Evolutionary conservation across 495 filamentous ascomycete species (phyloP), one percentile per base, ranked within the genome.

Genomic region (Aspergillus olivimuriae): DNA sequence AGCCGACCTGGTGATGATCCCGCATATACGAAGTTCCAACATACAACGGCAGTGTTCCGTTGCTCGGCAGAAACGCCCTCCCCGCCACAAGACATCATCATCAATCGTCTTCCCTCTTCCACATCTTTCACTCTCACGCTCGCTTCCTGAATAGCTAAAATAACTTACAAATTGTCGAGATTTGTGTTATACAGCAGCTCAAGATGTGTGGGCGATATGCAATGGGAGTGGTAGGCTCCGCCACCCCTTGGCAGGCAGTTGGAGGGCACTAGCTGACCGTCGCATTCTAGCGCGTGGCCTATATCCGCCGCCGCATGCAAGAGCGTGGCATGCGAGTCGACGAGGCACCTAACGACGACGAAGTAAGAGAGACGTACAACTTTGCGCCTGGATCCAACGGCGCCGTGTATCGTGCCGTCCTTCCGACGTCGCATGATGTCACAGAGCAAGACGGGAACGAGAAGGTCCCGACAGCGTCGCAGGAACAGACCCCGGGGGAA

Each of bases 301-400:
- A 81, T 72, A 72, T 96, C 39, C 82, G 80, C 26, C 76, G 71
- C 33, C 80, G 81, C 52, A 70, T 96, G 12, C 69, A 84, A 58
- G 70, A 86, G 40, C 74, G 87, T 47, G 68, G 86, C 49, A 85
- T 96, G 77, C 79, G 70, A 7, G 84, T 90, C 5, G 75, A 86
- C 42, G 84, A 92, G 34, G 82, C 77, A 4, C 86, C 87, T 11
- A 78, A 81, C 2, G 87, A 94, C 47, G 77, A 80, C 17, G 79
- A 80, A 21, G 76, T 86, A 2, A 75, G 86, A 35, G 84, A 88
- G 55, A 86, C 76, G 38, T 95, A 92, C 65, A 98, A 98, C 57
- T 92, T 98, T 53, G 88, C 92, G 0, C 92, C 92, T 0, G 85
- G 89, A 1, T 85, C 85, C 53, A 68, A 87, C 55, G 90, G 94